Percentiles rank a stretch among this genome's conserved stretches.
phyloP scores from a whole-genome alignment of 2,329 filamentous ascomycete genomes.

The Aspergillus fructus region DNA sequence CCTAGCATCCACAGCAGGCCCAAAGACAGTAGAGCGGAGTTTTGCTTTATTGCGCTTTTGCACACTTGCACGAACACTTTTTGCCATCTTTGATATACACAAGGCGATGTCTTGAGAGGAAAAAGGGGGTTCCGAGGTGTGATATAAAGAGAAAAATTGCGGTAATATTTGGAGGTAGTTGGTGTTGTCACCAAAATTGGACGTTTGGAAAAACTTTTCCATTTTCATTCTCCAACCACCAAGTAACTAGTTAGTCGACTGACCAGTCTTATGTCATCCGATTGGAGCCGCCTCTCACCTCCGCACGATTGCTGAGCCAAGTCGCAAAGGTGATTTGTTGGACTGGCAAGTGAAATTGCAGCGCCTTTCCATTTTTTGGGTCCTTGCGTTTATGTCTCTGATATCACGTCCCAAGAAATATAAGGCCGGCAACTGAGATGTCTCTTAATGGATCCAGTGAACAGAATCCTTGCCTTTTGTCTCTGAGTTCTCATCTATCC shows the following conservation, averaged over 20 bases:
- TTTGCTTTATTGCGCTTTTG: constrained; percentile 80
- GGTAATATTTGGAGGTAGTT: neutral
- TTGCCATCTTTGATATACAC: constrained; percentile 67
- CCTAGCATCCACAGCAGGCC: constrained; percentile 75
- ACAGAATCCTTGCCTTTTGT: constrained; percentile 22
- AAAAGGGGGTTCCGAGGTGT: neutral
- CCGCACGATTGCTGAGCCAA: constrained; percentile 13
- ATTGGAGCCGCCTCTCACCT: constrained; percentile 22
- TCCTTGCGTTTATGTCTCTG: neutral
- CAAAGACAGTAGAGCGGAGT: constrained; percentile 79
- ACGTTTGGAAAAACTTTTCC: constrained; percentile 5
- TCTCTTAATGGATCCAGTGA: constrained; percentile 22
- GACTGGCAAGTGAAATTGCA: neutral
- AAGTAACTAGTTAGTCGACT: neutral
- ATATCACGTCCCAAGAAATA: neutral
- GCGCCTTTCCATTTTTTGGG: neutral
- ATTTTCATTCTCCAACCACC: neutral
- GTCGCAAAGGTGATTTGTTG: neutral
- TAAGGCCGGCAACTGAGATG: constrained; percentile 26
- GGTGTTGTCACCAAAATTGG: neutral
- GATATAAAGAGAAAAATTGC: neutral
- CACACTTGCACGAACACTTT: constrained; percentile 75
- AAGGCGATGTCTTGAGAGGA: neutral
- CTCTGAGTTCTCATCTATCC: constrained; percentile 6
- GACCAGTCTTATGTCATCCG: constrained; percentile 35